phyloP scores from a whole-genome alignment of 176 grass and related monocot genomes.

The Aechmea fasciata region DNA sequence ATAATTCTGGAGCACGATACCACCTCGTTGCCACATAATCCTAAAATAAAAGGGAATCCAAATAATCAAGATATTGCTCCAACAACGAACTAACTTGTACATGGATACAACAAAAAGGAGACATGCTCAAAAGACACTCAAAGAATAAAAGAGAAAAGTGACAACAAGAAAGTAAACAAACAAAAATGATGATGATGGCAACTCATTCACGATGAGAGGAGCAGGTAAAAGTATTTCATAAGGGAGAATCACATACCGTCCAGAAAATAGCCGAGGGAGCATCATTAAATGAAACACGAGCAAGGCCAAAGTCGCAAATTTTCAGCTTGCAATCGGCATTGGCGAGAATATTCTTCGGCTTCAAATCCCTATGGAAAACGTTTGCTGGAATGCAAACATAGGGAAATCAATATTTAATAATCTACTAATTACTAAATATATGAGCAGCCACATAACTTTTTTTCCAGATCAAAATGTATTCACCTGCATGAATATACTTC shows the following conservation, averaged over 20 bases:
- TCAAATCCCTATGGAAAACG: slow-evolving; percentile 80
- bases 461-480: background rate
- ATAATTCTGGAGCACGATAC: slow-evolving; percentile 83
- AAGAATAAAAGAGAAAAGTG: background rate
- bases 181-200: too few species aligned
- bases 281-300: slow-evolving; percentile 70
- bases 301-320: slow-evolving; percentile 77
- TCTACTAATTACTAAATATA: background rate
- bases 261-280: slow-evolving; percentile 75
- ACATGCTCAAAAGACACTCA: background rate
- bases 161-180: background rate
- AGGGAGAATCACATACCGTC: slow-evolving; percentile 49
- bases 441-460: background rate
- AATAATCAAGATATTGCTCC: background rate
- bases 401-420: background rate
- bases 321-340: slow-evolving; percentile 77
- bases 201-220: background rate
- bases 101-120: background rate
- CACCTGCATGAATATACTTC: slow-evolving; percentile 76
- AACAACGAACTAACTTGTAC: background rate
- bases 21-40: slow-evolving; percentile 86
- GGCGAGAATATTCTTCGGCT: slow-evolving; percentile 73
- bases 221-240: background rate
- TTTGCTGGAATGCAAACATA: slow-evolving; percentile 31
- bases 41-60: slow-evolving; percentile 18